Evolutionary conservation across 208 protist genomes (phyloP).

Genomic region (Jaenimonas drosophilae): DNA sequence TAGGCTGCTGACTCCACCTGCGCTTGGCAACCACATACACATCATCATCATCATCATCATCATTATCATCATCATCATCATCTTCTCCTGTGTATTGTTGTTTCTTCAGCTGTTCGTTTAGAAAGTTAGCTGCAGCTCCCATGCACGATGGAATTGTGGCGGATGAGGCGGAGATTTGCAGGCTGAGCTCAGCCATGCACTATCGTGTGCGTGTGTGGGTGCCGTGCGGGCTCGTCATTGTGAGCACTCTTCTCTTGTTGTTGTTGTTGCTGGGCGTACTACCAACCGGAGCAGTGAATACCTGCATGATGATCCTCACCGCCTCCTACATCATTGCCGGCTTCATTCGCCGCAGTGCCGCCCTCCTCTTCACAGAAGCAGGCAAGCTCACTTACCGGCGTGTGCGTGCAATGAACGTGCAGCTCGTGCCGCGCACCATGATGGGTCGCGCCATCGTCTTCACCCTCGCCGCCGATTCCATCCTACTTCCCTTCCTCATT

Average conservation of each 20-base stretch:
- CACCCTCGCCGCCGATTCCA: constrained; percentile 10
- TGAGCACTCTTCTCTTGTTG: constrained; percentile 2
- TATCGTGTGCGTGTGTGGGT: background rate
- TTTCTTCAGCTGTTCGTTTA: constrained; percentile 1
- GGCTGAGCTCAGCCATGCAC: background rate
- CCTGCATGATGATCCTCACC: background rate
- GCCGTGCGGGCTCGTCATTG: background rate
- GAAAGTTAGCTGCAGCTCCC: too few species aligned
- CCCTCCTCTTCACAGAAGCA: constrained; percentile 13
- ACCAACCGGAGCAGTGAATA: constrained; percentile 4
- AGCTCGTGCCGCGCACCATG: constrained; percentile 1
- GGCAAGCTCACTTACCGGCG: constrained; percentile 14
- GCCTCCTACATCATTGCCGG: constrained; percentile 5
- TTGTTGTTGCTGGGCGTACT: constrained; percentile 3
- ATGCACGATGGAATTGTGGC: too few species aligned
- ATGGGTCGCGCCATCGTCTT: constrained; percentile 3
- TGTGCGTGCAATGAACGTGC: background rate
- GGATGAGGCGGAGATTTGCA: constrained; percentile 14
- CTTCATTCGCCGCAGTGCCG: constrained; percentile 6
- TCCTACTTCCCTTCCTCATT: constrained; percentile 12
- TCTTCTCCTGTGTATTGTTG: too few species aligned
- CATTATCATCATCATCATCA: too few species aligned
- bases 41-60: too few species aligned
- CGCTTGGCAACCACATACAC: too few species aligned
- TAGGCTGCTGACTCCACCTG: too few species aligned